phyloP scores from a whole-genome alignment of 1,284 basidiomycete genomes.

The Stygiomarasmius scandens region DNA sequence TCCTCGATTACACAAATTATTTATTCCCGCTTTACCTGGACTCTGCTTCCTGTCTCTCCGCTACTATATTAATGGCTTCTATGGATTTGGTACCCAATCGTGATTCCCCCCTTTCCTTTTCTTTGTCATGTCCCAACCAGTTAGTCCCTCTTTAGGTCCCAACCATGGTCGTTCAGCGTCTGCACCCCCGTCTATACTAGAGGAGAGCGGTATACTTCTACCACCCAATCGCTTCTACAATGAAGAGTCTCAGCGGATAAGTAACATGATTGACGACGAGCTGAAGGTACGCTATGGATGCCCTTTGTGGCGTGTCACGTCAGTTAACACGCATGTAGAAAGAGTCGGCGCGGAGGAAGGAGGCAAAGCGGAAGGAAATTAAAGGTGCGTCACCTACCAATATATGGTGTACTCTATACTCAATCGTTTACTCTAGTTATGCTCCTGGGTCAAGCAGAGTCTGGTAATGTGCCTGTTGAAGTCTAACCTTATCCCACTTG shows the following conservation, averaged over 20 bases:
- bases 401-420: background rate
- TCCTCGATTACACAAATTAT: background rate
- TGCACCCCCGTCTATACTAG: constrained; percentile 14
- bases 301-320: background rate
- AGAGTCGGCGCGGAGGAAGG: constrained; percentile 55
- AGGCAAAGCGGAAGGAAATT: constrained; percentile 55
- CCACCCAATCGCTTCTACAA: constrained; percentile 22
- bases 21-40: background rate
- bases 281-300: constrained; percentile 50
- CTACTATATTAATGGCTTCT: background rate
- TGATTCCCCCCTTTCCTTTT: background rate
- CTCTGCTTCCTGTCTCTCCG: background rate
- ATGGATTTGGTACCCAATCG: background rate
- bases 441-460: constrained; percentile 78
- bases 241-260: constrained; percentile 54
- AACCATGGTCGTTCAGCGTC: constrained; percentile 15
- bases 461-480: constrained; percentile 35
- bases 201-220: constrained; percentile 13
- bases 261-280: constrained; percentile 71
- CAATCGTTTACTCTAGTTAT: constrained; percentile 45
- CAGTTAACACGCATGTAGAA: constrained; percentile 38
- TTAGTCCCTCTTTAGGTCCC: background rate
- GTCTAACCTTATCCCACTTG: background rate
- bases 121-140: background rate
- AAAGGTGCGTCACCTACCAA: constrained; percentile 54